Evolutionary conservation across 1,284 basidiomycete genomes (phyloP).

Genomic region (Earliella scabrosa): DNA sequence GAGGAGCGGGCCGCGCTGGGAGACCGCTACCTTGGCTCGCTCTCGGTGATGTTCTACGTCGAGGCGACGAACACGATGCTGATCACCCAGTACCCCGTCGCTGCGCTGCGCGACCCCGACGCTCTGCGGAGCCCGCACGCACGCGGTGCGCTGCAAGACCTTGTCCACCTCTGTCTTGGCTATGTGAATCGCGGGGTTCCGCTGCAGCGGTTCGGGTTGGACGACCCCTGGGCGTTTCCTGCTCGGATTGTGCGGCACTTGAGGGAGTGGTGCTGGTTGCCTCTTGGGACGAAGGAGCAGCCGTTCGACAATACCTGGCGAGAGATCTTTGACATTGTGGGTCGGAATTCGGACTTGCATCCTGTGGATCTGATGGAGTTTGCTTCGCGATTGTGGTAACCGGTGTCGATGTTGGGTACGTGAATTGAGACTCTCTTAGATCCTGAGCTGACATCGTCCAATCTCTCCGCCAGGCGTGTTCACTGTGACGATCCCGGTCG

Average conservation of each 20-base stretch:
- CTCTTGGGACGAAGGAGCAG: not conserved
- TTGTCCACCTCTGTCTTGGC: not conserved
- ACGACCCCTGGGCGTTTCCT: not conserved
- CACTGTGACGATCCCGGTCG: no score
- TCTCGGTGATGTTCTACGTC: not conserved
- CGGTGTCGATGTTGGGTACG: no score
- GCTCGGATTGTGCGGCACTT: not conserved
- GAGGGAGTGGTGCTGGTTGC: not conserved
- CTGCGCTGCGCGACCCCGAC: not conserved
- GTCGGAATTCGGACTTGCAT: no score
- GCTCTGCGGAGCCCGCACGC: not conserved
- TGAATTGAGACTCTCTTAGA: no score
- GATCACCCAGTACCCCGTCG: not conserved
- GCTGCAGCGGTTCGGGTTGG: not conserved
- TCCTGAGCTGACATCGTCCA: no score
- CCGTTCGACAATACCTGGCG: not conserved
- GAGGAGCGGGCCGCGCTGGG: not conserved
- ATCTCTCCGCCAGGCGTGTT: no score
- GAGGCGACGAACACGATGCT: not conserved
- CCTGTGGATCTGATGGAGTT: no score
- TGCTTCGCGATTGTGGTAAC: no score
- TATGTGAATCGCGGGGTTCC: not conserved
- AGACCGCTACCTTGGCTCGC: not conserved
- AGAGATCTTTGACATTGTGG: not conserved
- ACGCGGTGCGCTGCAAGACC: not conserved